Conservation (phyloP, 805 yeast genomes). For the Lachancea nothofagi region DNA sequence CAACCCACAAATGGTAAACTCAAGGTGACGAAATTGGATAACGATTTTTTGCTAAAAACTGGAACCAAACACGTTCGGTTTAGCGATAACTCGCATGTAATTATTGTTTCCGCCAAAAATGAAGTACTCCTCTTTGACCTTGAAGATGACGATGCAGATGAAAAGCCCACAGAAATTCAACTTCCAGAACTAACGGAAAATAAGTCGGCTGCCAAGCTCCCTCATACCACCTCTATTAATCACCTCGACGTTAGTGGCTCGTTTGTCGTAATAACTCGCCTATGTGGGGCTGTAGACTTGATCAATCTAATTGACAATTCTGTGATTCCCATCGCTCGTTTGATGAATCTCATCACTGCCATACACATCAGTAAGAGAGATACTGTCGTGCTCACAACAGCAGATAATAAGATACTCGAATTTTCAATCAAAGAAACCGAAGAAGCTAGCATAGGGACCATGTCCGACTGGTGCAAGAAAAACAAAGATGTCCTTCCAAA, state of each 20-base stretch:
- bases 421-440: conserved; percentile 36
- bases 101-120: conserved; percentile 55
- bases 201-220: conserved; percentile 33
- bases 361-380: conserved; percentile 47
- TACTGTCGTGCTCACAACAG: conserved; percentile 59
- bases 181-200: conserved; percentile 36
- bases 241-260: conserved; percentile 45
- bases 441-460: conserved; percentile 30
- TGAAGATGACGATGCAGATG: conserved; percentile 37
- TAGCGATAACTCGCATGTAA: conserved; percentile 40
- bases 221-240: conserved; percentile 48
- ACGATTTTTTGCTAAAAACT: conserved; percentile 32
- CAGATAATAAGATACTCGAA: conserved; percentile 72
- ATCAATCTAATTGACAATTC: conserved; percentile 28
- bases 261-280: conserved; percentile 54
- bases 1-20: conserved; percentile 38
- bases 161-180: conserved; percentile 35
- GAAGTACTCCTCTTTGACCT: conserved; percentile 46
- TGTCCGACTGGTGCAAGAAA: conserved; percentile 73
- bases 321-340: conserved; percentile 46
- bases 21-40: conserved; percentile 48
- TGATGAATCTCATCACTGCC: conserved; percentile 56
- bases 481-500: conserved; percentile 73
- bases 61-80: conserved; percentile 58
- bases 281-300: conserved; percentile 59